Conservation (phyloP, 1,284 basidiomycete genomes). For the Volvariella volvacea region DNA sequence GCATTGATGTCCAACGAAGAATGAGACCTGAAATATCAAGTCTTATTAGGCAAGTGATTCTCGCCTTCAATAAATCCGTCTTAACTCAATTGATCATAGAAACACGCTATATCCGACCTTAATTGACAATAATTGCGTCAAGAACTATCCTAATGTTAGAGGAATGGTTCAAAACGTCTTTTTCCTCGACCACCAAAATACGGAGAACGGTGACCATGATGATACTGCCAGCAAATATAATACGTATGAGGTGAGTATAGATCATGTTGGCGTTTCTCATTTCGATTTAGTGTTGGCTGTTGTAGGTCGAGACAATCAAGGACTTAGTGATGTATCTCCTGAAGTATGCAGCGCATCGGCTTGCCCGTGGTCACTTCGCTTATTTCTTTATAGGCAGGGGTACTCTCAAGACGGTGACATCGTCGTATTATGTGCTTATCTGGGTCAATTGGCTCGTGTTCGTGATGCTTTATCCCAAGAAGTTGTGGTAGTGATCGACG, state of each 20-base stretch:
- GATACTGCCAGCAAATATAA: slow-evolving; percentile 63
- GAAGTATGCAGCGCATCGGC: slow-evolving; percentile 24
- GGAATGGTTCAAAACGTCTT: slow-evolving; percentile 19
- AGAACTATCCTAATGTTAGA: slow-evolving; percentile 16
- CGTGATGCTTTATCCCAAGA: slow-evolving; percentile 40
- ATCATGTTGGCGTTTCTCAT: too few species aligned
- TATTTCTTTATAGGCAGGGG: slow-evolving; percentile 39
- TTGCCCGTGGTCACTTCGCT: not conserved
- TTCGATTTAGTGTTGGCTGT: too few species aligned
- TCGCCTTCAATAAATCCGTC: too few species aligned
- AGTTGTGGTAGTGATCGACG: slow-evolving; percentile 61
- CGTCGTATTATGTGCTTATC: slow-evolving; percentile 69
- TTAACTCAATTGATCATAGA: slow-evolving; percentile 8
- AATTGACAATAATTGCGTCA: slow-evolving; percentile 17
- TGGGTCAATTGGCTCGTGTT: slow-evolving; percentile 62
- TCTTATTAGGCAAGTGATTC: slow-evolving; percentile 38
- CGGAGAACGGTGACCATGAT: slow-evolving; percentile 24
- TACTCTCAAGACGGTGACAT: slow-evolving; percentile 62
- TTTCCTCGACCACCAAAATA: slow-evolving; percentile 18
- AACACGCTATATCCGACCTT: slow-evolving; percentile 18
- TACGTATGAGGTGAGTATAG: slow-evolving; percentile 54
- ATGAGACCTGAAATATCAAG: slow-evolving; percentile 53
- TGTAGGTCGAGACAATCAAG: slow-evolving; percentile 59
- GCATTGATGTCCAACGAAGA: slow-evolving; percentile 52
- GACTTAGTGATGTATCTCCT: slow-evolving; percentile 67